Conservation (phyloP, 2,329 filamentous ascomycete species). For the Fusarium oxysporum region DNA sequence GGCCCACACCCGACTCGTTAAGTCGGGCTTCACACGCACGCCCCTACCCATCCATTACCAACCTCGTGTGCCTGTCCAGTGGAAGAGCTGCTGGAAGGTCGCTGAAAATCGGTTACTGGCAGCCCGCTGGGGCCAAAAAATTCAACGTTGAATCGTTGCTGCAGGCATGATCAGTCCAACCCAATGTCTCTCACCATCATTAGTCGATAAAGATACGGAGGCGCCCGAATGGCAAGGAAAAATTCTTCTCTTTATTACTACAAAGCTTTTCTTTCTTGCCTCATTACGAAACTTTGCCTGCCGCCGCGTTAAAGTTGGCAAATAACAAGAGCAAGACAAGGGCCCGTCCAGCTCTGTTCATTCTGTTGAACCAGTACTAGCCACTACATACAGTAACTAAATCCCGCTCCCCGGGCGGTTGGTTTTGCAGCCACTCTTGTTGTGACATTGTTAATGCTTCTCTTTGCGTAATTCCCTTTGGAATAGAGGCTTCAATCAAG, state of each 20-base stretch:
- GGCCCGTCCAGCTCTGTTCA: conserved; percentile 13
- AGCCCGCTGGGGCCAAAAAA: conserved; percentile 10
- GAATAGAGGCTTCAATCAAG: conserved; percentile 17
- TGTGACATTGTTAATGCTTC: conserved; percentile 1
- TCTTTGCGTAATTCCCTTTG: neutral
- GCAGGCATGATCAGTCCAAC: conserved; percentile 16
- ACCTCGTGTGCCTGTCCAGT: conserved; percentile 1
- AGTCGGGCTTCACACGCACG: neutral
- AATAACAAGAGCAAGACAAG: neutral
- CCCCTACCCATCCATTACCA: conserved; percentile 14
- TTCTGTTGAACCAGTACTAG: conserved; percentile 18
- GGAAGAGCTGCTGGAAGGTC: conserved; percentile 8
- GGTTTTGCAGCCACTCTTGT: conserved; percentile 21
- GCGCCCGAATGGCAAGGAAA: conserved; percentile 1
- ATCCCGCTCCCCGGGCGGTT: conserved; percentile 25
- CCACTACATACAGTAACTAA: neutral
- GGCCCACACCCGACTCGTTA: conserved; percentile 4
- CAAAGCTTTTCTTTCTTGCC: neutral
- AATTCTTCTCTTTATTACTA: neutral
- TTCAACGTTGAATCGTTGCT: neutral
- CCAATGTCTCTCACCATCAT: conserved; percentile 14
- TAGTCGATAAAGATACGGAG: conserved; percentile 14
- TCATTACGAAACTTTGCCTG: neutral
- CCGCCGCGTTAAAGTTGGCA: neutral
- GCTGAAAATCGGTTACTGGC: conserved; percentile 8